A percentile compares a stretch with the other conserved stretches of the same genome.
Conservation (phyloP, 2,329 filamentous ascomycete genomes). For the Arthrobotrys entomopaga region DNA sequence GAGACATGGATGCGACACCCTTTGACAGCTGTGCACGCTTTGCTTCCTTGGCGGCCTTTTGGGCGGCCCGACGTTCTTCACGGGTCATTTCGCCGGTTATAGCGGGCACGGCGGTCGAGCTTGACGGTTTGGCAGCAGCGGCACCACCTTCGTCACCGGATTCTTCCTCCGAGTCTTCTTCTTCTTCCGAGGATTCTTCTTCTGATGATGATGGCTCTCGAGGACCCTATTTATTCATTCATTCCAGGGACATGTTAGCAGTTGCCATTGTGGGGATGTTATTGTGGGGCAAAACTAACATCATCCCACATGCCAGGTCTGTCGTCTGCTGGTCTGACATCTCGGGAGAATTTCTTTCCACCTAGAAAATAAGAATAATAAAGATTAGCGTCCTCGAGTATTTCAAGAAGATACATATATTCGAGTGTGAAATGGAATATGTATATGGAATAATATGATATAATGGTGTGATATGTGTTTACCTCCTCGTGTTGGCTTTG, state of each 20-base stretch:
- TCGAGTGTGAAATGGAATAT: background rate
- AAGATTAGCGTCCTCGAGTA: too few relatives aligned
- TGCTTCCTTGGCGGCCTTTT: slow-evolving; percentile 90
- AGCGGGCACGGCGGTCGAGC: slow-evolving; percentile 61
- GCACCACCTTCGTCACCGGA: slow-evolving; percentile 65
- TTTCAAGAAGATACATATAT: too few relatives aligned
- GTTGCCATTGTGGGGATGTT: background rate
- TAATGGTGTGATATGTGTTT: background rate
- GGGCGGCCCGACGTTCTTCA: slow-evolving; percentile 85
- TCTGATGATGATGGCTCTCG: slow-evolving; percentile 63
- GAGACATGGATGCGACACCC: slow-evolving; percentile 85
- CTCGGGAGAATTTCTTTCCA: slow-evolving; percentile 93
- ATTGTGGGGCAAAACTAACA: slow-evolving; percentile 63
- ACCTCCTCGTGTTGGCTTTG: slow-evolving; percentile 49
- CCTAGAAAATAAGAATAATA: slow-evolving; percentile 66
- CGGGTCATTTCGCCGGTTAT: slow-evolving; percentile 73
- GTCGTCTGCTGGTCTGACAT: slow-evolving; percentile 88
- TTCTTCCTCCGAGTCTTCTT: slow-evolving; percentile 66
- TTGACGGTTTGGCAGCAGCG: slow-evolving; percentile 59
- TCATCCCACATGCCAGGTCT: slow-evolving; percentile 84
- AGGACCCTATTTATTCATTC: slow-evolving; percentile 60
- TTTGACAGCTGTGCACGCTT: slow-evolving; percentile 75
- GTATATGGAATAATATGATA: background rate
- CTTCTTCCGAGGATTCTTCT: slow-evolving; percentile 64
- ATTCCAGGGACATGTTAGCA: background rate